phyloP scores from a whole-genome alignment of 768 basidiomycete species.

The Termitomyces heimii region DNA sequence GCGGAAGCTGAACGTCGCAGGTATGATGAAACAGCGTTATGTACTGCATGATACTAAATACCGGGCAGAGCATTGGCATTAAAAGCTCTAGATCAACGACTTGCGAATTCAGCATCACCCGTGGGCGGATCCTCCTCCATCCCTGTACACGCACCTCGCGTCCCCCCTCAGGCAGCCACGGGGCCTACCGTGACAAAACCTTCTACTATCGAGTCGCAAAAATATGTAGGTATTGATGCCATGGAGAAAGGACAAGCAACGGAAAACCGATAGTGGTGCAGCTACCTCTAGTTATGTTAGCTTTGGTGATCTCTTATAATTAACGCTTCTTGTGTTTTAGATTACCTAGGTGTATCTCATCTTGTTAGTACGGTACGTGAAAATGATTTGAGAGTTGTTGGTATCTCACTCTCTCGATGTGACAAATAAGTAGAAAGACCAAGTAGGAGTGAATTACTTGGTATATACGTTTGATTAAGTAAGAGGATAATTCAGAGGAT shows the following conservation, averaged over 20 bases:
- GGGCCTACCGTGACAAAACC: conserved; percentile 15
- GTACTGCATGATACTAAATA: not conserved
- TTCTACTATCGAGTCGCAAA: conserved; percentile 23
- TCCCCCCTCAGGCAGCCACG: conserved; percentile 25
- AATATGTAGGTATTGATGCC: conserved; percentile 27
- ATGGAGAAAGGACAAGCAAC: conserved; percentile 25
- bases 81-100: conserved; percentile 91
- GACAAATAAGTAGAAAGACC: too few relatives aligned
- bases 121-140: conserved; percentile 29
- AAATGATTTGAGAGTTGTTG: too few relatives aligned
- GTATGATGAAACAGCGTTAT: conserved; percentile 31
- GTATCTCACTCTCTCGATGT: too few relatives aligned
- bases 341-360: not conserved
- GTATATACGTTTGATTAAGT: conserved; percentile 14
- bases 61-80: conserved; percentile 80
- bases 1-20: conserved; percentile 96
- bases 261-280: conserved; percentile 20
- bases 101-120: conserved; percentile 61
- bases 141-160: conserved; percentile 21
- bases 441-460: too few relatives aligned
- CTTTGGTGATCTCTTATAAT: conserved; percentile 1
- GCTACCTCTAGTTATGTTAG: conserved; percentile 9
- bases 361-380: not conserved
- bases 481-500: conserved; percentile 5
- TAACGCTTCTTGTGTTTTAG: conserved; percentile 9